Evolutionary conservation across 345 rosid species (phyloP).

Genomic region (Bruguiera sexangula): DNA sequence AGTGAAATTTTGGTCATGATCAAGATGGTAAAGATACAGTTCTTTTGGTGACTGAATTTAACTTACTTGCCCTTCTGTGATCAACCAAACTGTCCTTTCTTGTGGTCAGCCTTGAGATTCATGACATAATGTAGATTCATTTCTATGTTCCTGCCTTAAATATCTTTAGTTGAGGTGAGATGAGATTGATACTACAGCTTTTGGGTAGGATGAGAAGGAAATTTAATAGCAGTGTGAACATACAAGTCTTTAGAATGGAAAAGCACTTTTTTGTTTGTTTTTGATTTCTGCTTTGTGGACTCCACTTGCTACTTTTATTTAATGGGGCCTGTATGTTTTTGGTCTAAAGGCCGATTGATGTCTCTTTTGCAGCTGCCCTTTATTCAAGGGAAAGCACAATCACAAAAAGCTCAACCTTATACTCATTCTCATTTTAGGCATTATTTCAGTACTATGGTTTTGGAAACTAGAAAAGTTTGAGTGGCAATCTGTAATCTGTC

Average conservation of each 20-base stretch:
- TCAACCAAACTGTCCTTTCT: too few species aligned
- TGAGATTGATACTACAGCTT: too few species aligned
- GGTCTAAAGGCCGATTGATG: constrained; percentile 15
- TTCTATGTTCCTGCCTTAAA: too few species aligned
- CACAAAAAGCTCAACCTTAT: neutral
- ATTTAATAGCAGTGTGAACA: constrained; percentile 21
- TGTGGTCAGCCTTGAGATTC: too few species aligned
- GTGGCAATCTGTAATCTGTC: constrained; percentile 9
- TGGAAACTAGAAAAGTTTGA: neutral
- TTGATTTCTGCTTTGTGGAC: constrained; percentile 11
- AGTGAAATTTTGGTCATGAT: too few species aligned
- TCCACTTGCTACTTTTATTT: constrained; percentile 7
- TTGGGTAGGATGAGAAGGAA: too few species aligned
- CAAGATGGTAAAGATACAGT: too few species aligned
- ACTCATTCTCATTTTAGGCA: neutral
- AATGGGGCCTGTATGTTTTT: constrained; percentile 21
- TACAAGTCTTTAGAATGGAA: constrained; percentile 18
- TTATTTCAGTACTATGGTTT: neutral
- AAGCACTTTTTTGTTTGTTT: constrained; percentile 34
- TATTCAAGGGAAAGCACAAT: neutral
- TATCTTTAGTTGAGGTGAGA: too few species aligned
- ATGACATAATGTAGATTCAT: too few species aligned
- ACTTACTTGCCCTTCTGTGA: too few species aligned
- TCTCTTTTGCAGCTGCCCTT: neutral
- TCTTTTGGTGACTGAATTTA: too few species aligned